Evolutionary conservation across 1,139 yeast genomes (phyloP).

Genomic region (Magnusiomyces magnusii): DNA sequence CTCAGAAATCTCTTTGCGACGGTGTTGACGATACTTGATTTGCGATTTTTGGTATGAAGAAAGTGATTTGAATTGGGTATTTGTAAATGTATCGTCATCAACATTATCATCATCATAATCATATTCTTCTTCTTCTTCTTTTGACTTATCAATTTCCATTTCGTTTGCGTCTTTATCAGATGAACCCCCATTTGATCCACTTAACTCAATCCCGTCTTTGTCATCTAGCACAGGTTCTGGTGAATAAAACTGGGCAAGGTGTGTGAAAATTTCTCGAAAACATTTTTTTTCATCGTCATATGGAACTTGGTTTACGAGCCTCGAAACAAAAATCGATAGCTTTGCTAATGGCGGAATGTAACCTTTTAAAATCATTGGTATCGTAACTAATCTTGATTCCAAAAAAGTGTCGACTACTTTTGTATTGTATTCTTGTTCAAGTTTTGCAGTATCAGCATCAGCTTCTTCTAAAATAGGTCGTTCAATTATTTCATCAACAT

Average conservation of each 20-base stretch:
- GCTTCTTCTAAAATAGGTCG: slow-evolving; percentile 9
- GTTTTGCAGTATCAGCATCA: no score
- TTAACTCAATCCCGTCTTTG: neutral
- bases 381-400: slow-evolving; percentile 33
- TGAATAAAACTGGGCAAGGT: slow-evolving; percentile 63
- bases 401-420: neutral
- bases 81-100: neutral
- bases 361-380: slow-evolving; percentile 64
- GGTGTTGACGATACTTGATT: slow-evolving; percentile 1
- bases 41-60: neutral
- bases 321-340: slow-evolving; percentile 57
- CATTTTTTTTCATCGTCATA: slow-evolving; percentile 66
- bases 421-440: neutral
- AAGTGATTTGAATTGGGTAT: neutral
- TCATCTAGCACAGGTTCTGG: slow-evolving; percentile 47
- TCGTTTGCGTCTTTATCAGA: neutral
- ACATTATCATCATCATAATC: slow-evolving; percentile 5
- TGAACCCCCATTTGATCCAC: neutral
- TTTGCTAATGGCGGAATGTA: slow-evolving; percentile 58
- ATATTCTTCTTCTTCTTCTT: slow-evolving; percentile 4
- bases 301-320: slow-evolving; percentile 50
- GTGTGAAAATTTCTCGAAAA: slow-evolving; percentile 53
- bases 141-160: neutral
- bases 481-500: neutral
- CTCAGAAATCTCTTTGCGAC: slow-evolving; percentile 13